These are phyloP conservation scores for Trypanosoma melophagium DNA, from an alignment of 208 protist species.

Conservation along the genomic window DNA sequence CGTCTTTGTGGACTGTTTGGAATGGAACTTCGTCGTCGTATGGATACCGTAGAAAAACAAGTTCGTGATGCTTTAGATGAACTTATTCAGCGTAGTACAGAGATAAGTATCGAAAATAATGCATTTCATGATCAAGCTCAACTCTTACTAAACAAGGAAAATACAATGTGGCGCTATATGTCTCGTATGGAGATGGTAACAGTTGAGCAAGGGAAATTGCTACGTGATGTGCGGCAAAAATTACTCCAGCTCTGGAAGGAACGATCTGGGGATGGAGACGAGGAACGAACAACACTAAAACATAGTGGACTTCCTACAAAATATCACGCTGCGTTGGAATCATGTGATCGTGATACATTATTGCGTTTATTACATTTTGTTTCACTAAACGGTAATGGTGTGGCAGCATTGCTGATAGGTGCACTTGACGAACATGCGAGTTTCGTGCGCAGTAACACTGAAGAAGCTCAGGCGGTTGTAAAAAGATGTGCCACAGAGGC, in stretches of 20 bases:
- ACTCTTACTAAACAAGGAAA: slow-evolving; percentile 42
- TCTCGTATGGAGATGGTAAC: slow-evolving; percentile 45
- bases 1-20: slow-evolving; percentile 39
- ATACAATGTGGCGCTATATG: slow-evolving; percentile 42
- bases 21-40: slow-evolving; percentile 52
- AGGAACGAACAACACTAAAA: slow-evolving; percentile 33
- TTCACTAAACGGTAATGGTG: slow-evolving; percentile 41
- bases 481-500: slow-evolving; percentile 25
- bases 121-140: slow-evolving; percentile 42
- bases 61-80: slow-evolving; percentile 36
- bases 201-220: slow-evolving; percentile 61
- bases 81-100: slow-evolving; percentile 50
- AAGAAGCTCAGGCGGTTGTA: slow-evolving; percentile 40
- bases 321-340: slow-evolving; percentile 36
- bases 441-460: slow-evolving; percentile 39
- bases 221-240: slow-evolving; percentile 53
- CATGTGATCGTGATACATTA: slow-evolving; percentile 60
- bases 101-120: slow-evolving; percentile 52
- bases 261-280: slow-evolving; percentile 27
- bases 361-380: slow-evolving; percentile 57
- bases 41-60: slow-evolving; percentile 53
- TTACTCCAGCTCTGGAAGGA: slow-evolving; percentile 42
- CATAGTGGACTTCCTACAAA: slow-evolving; percentile 40
- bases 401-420: slow-evolving; percentile 31
- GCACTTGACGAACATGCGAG: slow-evolving; percentile 57